Conservation (phyloP, 805 yeast species). For the Candida nanaspora region DNA sequence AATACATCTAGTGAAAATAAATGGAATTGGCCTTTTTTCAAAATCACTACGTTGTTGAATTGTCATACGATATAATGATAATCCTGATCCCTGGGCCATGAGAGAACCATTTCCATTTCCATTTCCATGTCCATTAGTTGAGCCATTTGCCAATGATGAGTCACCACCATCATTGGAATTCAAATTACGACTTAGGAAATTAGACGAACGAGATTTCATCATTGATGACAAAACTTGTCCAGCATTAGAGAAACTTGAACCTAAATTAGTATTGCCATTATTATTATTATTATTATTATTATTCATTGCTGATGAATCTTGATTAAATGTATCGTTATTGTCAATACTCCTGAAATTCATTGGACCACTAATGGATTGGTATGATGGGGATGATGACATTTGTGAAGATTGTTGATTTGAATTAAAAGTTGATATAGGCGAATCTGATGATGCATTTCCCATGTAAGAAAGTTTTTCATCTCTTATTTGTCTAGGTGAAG, state of each 20-base stretch:
- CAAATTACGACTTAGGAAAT: conserved; percentile 28
- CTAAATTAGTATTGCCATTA: too few relatives aligned
- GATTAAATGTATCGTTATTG: conserved; percentile 15
- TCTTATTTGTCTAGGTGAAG: not conserved
- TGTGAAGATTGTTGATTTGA: not conserved
- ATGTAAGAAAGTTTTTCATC: too few relatives aligned
- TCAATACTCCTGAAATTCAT: conserved; percentile 18
- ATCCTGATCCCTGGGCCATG: not conserved
- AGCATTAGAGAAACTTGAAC: too few relatives aligned
- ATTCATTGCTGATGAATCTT: too few relatives aligned
- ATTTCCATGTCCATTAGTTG: conserved; percentile 5
- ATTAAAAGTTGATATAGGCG: not conserved
- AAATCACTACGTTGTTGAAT: conserved; percentile 54
- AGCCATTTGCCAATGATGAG: conserved; percentile 14
- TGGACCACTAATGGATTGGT: conserved; percentile 22
- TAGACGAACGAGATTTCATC: conserved; percentile 41
- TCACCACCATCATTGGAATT: not conserved
- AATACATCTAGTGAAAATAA: conserved; percentile 64
- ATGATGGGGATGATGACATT: conserved; percentile 11
- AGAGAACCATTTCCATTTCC: not conserved
- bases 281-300: not conserved
- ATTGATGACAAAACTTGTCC: conserved; percentile 10
- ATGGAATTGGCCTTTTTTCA: conserved; percentile 63
- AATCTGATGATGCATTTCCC: too few relatives aligned
- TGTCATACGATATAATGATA: conserved; percentile 36